Conservation (phyloP, 176 grass and related monocot species). For the Dactylis glomerata region DNA sequence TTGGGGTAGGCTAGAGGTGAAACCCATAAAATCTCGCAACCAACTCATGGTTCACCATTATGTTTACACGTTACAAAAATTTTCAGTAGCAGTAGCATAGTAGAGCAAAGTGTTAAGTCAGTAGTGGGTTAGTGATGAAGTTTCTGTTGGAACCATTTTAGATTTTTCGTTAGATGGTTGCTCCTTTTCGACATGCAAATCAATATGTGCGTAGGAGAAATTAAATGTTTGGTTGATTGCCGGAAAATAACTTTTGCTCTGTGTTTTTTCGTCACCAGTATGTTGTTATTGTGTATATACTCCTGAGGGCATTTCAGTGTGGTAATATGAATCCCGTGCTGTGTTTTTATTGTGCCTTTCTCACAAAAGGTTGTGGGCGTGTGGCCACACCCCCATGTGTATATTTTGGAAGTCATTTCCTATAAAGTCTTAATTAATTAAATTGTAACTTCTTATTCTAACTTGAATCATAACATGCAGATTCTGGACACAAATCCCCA, state of each 20-base stretch:
- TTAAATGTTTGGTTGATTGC: neutral
- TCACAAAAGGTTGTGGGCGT: neutral
- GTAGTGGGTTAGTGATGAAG: neutral
- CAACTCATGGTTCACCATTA: neutral
- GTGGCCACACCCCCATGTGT: neutral
- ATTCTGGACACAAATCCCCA: conserved; percentile 97
- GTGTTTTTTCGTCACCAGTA: neutral
- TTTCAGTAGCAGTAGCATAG: neutral
- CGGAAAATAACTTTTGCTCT: neutral
- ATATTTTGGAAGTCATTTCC: neutral
- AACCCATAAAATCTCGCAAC: too few relatives aligned
- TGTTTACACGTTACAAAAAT: neutral
- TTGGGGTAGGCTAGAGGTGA: too few relatives aligned
- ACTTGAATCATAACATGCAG: conserved; percentile 40
- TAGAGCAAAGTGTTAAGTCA: neutral
- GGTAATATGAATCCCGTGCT: neutral
- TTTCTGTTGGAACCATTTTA: neutral
- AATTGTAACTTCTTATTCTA: neutral
- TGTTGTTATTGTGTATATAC: neutral
- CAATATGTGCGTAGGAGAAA: neutral
- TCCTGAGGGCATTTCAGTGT: neutral
- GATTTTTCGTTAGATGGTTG: neutral
- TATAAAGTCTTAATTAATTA: neutral
- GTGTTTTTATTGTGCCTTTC: neutral
- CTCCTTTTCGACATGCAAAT: neutral